Evolutionary conservation across 108 stramenopile genomes (phyloP).

Genomic region (Fragilaria crotonensis): DNA sequence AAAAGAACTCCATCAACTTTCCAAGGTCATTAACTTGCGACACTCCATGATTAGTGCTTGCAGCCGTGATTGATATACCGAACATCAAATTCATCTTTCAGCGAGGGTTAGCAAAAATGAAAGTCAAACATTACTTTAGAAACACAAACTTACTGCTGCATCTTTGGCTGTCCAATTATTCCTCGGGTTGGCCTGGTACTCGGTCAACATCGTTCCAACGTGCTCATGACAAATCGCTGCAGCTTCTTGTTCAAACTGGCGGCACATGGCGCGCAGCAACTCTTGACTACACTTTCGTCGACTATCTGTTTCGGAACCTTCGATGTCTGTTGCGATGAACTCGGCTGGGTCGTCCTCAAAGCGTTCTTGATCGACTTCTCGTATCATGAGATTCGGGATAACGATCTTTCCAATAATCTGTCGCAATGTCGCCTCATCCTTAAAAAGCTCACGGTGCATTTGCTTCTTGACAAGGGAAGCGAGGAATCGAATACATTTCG

Average conservation of each 20-base stretch:
- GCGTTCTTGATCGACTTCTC: conserved; percentile 83
- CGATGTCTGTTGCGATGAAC: conserved; percentile 94
- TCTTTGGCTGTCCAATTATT: conserved; percentile 90
- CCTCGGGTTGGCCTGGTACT: conserved; percentile 49
- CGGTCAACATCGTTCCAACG: conserved; percentile 66
- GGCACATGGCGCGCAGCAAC: conserved; percentile 88
- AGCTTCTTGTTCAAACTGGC: conserved; percentile 79
- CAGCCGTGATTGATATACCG: conserved; percentile 80
- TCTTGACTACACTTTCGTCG: conserved; percentile 90
- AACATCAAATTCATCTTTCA: conserved; percentile 90
- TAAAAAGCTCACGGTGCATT: conserved; percentile 83
- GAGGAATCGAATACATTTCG: conserved; percentile 88
- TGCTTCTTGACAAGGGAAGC: conserved; percentile 77
- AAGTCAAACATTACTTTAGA: neutral
- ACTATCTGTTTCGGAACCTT: conserved; percentile 91
- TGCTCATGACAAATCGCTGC: conserved; percentile 82
- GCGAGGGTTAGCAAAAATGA: conserved; percentile 1
- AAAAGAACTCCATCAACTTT: conserved; percentile 87
- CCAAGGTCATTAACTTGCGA: conserved; percentile 77
- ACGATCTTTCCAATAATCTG: conserved; percentile 90
- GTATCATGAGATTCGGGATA: conserved; percentile 89
- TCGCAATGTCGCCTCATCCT: conserved; percentile 66
- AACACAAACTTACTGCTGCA: conserved; percentile 60
- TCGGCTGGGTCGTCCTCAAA: conserved; percentile 97
- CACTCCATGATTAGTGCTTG: conserved; percentile 77